A percentile compares a stretch with the other conserved stretches of the same genome.
These are phyloP conservation scores for Teunomyces funiuensis DNA, from an alignment of 805 yeast genomes.

Conservation along the genomic window DNA sequence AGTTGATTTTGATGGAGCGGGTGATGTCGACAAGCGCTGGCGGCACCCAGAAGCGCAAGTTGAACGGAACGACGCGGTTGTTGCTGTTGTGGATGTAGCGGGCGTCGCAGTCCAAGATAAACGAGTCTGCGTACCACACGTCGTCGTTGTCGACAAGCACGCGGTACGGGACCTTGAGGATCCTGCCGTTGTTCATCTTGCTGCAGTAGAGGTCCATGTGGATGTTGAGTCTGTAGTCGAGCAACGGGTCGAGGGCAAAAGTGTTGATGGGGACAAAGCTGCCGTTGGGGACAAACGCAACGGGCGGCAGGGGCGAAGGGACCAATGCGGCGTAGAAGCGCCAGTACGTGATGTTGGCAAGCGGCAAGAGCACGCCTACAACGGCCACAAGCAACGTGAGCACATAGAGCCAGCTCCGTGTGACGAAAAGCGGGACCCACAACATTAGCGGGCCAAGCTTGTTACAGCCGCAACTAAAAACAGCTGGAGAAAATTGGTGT, in stretches of 20 bases:
- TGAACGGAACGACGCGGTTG: conserved; percentile 36
- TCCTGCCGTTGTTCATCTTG: conserved; percentile 8
- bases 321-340: conserved; percentile 35
- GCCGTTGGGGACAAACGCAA: conserved; percentile 15
- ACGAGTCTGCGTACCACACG: conserved; percentile 9
- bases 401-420: conserved; percentile 26
- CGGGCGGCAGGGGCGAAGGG: conserved; percentile 21
- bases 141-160: not conserved
- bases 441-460: no score
- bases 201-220: conserved; percentile 27
- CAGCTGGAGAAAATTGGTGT: not conserved
- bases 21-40: conserved; percentile 28
- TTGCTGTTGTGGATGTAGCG: conserved; percentile 26
- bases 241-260: conserved; percentile 12
- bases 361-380: conserved; percentile 32
- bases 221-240: conserved; percentile 20
- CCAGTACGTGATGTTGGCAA: conserved; percentile 34
- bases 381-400: conserved; percentile 17
- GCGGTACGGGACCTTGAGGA: conserved; percentile 2
- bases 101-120: conserved; percentile 31
- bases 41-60: conserved; percentile 36
- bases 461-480: not conserved
- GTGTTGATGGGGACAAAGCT: not conserved
- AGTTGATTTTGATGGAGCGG: conserved; percentile 13
- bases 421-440: conserved; percentile 18